Evolutionary conservation across 2,329 filamentous ascomycete genomes (phyloP), one percentile per base, ranked within the genome.

Genomic region (Dryadomyces quercus-mongolicae): DNA sequence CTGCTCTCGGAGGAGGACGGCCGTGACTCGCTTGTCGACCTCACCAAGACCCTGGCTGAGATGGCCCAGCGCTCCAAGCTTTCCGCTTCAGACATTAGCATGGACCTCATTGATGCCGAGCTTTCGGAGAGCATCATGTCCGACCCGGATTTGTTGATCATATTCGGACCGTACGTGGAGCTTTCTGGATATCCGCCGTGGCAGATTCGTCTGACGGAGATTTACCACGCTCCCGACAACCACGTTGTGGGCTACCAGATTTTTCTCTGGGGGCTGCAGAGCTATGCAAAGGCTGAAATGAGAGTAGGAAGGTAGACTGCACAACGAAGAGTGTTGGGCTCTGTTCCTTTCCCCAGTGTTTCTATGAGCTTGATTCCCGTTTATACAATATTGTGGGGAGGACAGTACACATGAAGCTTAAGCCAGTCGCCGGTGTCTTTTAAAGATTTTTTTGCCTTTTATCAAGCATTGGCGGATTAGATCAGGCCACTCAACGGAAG

Each of bases 141-240:
- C 10, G 92, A 98, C 69, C 93, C 93, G 2, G 91, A 97, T 66
- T 74, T 98, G 15, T 73, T 98, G 56, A 80, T 98, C 54, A 72
- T 95, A 9, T 98, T 98, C 67, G 83, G 86, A 1, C 88, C 91
- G 4, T 81, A 83, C 51, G 82, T 97, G 53, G 84, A 90, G 66
- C 71, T 98, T 47, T 84, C 89, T 53, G 90, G 93, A 10, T 98
- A 97, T 66, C 93, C 93, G 10, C 93, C 93, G 1, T 98, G 93
- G 93, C 93, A 96, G 70, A 80, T 97, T 58, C 81, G 93, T 46
- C 72, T 98, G 65, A 96, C 91, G 0, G 93, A 98, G 74, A 96
- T 98, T 55, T 96, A 91, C 67, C 81, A 83, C 62, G 73, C 87
- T 13, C 77, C 78, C 55, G 86, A 91, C 65, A 89, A 89, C 67